A percentile compares a stretch with the other conserved stretches of the same genome.
Evolutionary conservation across 2,329 filamentous ascomycete species (phyloP).

Genomic region (Fonsecaea nubica): DNA sequence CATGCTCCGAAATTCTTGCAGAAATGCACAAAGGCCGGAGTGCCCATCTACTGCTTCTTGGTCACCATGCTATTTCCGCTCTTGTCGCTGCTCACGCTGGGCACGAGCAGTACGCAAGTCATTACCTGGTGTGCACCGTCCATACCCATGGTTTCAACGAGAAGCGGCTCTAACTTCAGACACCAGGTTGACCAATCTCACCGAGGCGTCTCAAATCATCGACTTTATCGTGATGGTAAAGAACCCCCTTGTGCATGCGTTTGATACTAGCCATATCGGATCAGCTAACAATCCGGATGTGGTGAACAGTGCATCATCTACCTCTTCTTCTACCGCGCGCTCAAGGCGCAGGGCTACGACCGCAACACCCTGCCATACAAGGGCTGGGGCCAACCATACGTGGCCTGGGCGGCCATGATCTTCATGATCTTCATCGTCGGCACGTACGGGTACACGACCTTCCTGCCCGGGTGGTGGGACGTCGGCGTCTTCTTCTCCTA

Average conservation of each 20-base stretch:
- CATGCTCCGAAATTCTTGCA: constrained; percentile 62
- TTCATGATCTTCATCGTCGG: constrained; percentile 55
- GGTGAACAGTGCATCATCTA: constrained; percentile 62
- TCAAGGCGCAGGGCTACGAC: constrained; percentile 58
- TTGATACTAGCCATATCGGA: constrained; percentile 39
- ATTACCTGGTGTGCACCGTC: constrained; percentile 57
- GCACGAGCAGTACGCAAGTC: constrained; percentile 56
- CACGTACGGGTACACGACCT: constrained; percentile 59
- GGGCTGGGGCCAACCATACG: constrained; percentile 65
- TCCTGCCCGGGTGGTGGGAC: constrained; percentile 61
- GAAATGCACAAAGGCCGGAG: constrained; percentile 66
- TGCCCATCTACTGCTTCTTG: constrained; percentile 65
- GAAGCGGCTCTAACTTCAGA: not conserved
- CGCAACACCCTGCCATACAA: constrained; percentile 63
- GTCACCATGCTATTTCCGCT: constrained; percentile 62
- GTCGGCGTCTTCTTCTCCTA: constrained; percentile 72
- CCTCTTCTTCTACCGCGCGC: constrained; percentile 63
- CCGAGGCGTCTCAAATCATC: constrained; percentile 62
- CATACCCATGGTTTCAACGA: not conserved
- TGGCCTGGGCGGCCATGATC: constrained; percentile 45
- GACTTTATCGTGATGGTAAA: constrained; percentile 48
- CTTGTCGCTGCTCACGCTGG: constrained; percentile 61
- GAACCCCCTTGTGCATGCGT: not conserved
- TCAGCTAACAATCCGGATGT: constrained; percentile 60
- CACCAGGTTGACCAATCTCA: constrained; percentile 52